Evolutionary conservation across 2,329 filamentous ascomycete genomes (phyloP).

Genomic region (Neofusicoccum umdonicola): DNA sequence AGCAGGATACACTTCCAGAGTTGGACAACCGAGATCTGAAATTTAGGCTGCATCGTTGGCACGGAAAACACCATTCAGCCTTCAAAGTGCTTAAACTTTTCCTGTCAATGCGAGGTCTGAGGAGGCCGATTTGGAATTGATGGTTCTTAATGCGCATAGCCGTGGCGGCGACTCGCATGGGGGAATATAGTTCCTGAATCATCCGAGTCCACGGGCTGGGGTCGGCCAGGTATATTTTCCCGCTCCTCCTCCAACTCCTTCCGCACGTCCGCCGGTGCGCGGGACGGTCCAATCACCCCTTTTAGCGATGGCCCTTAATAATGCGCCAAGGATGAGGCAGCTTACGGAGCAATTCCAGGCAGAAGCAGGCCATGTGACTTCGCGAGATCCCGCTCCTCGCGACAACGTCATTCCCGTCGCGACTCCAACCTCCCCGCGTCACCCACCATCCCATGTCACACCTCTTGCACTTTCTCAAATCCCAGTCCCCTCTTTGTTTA

Average conservation of each 20-base stretch:
- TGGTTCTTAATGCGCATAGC: no score
- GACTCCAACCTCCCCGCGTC: background rate
- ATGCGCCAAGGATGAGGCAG: background rate
- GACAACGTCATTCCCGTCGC: constrained; percentile 6
- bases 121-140: background rate
- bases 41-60: no score
- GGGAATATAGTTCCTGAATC: background rate
- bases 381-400: constrained; percentile 8
- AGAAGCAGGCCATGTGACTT: constrained; percentile 16
- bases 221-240: background rate
- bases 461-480: background rate
- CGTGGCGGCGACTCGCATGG: background rate
- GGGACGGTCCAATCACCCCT: background rate
- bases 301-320: background rate
- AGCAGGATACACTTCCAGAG: no score
- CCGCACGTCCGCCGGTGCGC: background rate
- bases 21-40: no score
- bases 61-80: no score
- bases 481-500: background rate
- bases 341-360: constrained; percentile 19
- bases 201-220: background rate
- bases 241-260: background rate
- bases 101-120: background rate
- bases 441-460: background rate
- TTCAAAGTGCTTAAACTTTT: background rate